These are phyloP conservation scores for Botrytis pseudocinerea DNA, from an alignment of 2,329 filamentous ascomycete species.

Conservation along the genomic window DNA sequence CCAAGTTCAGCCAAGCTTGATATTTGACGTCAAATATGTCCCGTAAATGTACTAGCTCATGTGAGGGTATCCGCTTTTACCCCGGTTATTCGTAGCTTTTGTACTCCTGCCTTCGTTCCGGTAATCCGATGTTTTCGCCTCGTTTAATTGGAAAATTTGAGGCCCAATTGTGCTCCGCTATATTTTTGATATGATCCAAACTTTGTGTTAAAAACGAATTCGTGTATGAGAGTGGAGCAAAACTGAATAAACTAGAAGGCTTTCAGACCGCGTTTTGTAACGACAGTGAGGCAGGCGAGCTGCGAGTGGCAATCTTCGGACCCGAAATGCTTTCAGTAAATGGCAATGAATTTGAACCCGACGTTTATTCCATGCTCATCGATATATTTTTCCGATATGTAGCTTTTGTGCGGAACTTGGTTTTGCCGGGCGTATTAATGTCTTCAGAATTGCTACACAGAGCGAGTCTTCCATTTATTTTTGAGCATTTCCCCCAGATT, in stretches of 20 bases:
- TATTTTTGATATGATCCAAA: not conserved
- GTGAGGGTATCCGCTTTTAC: not conserved
- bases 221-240: not conserved
- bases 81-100: not conserved
- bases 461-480: not conserved
- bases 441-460: not conserved
- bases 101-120: not conserved
- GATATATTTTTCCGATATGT: not conserved
- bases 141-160: not conserved
- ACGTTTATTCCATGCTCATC: not conserved
- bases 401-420: not conserved
- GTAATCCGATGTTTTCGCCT: not conserved
- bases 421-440: too few relatives aligned
- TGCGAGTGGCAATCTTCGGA: not conserved
- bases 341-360: not conserved
- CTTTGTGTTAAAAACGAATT: not conserved
- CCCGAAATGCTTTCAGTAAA: not conserved
- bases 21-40: constrained; percentile 1
- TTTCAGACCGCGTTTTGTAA: not conserved
- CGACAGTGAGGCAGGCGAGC: not conserved
- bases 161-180: not conserved
- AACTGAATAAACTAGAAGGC: not conserved
- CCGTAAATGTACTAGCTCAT: not conserved
- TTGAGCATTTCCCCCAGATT: not conserved
- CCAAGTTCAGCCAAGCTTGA: not conserved